Evolutionary conservation across 805 yeast genomes (phyloP), one percentile per base, ranked within the genome.

Genomic region (Cyberlindnera xylosilytica): DNA sequence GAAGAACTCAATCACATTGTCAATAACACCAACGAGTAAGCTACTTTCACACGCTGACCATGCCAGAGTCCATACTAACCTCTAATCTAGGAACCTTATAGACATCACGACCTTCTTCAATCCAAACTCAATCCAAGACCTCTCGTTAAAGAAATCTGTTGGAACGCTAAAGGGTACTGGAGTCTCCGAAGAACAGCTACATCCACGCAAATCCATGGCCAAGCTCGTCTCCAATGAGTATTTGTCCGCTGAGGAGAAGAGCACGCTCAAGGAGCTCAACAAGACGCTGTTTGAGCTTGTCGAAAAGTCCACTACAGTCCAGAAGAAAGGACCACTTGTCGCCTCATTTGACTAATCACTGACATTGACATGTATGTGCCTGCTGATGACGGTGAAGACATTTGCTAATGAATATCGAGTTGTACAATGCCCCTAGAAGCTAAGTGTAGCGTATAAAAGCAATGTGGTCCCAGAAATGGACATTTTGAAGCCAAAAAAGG

Each of bases 1-100:
- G 70, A 66, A 35, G 78, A 74, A 47, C 58, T 74, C 34, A 69
- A 68, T 42, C 54, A 57, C 20, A 73, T 74, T 13, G 79, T 74
- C 36, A 68, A 68, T 47, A 77, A 72, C 23, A 57, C 63, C 4
- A 58, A 52, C 31, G 62, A 58, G 51, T 47, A 19, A 44, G 51
- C 39, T 8, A n/a, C n/a, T n/a, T n/a, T 22, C 24, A 22, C 24
- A 16, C n/a, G 6, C 7, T 31, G 24, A 17, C 11, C 17, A 20
- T 11, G 23, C 27, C 13, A 4, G 12, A n/a, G n/a, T n/a, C n/a
- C 11, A n/a, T 5, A 23, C 27, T 22, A 34, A 34, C 36, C 9
- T 15, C 12, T 11, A 9, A 9, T 5, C 13, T 29, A 47, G 51
- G 43, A 49, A 51, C 34, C 38, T 41, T 23, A 52, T 46, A 46